These are phyloP conservation scores for Piper betle DNA, from an alignment of 164 flowering plant species.

Conservation along the genomic window DNA sequence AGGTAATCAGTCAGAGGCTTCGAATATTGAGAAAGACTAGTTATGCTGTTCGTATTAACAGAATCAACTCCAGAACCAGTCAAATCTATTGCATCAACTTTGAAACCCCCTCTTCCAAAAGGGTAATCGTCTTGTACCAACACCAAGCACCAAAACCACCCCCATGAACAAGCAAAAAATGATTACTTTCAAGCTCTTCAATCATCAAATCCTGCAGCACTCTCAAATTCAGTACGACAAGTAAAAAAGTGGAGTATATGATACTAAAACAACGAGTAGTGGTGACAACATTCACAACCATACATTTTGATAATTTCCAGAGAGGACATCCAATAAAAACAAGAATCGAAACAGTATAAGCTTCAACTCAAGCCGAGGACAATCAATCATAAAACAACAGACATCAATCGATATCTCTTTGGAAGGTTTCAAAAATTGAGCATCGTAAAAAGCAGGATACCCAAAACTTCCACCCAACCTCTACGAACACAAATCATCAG, in stretches of 20 bases:
- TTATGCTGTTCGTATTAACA: constrained; percentile 57
- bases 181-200: constrained; percentile 60
- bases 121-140: constrained; percentile 94
- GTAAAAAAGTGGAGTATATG: neutral
- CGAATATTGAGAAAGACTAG: constrained; percentile 75
- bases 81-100: constrained; percentile 76
- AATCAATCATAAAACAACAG: neutral
- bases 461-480: too few species aligned
- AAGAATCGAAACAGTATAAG: neutral
- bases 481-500: too few species aligned
- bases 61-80: constrained; percentile 88
- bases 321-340: neutral
- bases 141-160: constrained; percentile 99
- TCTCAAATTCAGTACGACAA: neutral
- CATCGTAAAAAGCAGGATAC: too few species aligned
- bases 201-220: constrained; percentile 47
- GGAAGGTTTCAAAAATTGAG: too few species aligned
- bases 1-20: constrained; percentile 63
- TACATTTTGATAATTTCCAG: neutral
- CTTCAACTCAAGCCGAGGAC: neutral
- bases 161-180: constrained; percentile 92
- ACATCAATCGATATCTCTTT: too few species aligned
- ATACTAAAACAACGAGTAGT: too few species aligned
- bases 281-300: neutral
- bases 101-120: constrained; percentile 78